These are phyloP conservation scores for Pyricularia grisea DNA, from an alignment of 2,329 filamentous ascomycete genomes.

Conservation along the genomic window DNA sequence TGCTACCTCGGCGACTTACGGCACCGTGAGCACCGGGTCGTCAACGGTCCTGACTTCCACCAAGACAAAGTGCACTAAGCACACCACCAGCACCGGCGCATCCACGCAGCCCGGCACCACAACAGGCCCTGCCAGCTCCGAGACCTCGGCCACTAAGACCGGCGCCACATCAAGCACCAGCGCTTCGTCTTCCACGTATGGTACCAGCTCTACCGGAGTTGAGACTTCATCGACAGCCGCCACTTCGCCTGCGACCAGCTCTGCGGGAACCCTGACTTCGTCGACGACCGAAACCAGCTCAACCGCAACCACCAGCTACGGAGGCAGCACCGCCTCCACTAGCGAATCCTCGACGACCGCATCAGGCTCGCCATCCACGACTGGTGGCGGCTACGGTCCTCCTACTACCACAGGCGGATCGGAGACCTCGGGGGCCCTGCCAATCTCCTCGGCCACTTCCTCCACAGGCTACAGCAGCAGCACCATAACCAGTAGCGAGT, in stretches of 20 bases:
- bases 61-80: neutral
- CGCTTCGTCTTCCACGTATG: neutral
- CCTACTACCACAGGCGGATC: neutral
- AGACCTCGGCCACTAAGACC: neutral
- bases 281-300: neutral
- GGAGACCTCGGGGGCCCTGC: neutral
- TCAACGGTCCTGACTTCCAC: neutral
- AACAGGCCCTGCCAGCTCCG: neutral
- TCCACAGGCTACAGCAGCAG: neutral
- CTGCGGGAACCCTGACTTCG: neutral
- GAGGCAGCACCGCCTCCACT: neutral
- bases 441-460: neutral
- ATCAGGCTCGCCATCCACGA: neutral
- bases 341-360: neutral
- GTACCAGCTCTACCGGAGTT: neutral
- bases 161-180: neutral
- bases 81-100: neutral
- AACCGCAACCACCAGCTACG: neutral
- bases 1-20: neutral
- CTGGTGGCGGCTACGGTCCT: neutral
- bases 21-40: neutral
- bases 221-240: neutral
- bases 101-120: neutral
- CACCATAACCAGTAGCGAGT: neutral
- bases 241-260: neutral